A percentile compares a stretch with the other conserved stretches of the same genome.
These are phyloP conservation scores for Protostelium mycophagum DNA, from an alignment of 78 protist genomes.

Conservation along the genomic window DNA sequence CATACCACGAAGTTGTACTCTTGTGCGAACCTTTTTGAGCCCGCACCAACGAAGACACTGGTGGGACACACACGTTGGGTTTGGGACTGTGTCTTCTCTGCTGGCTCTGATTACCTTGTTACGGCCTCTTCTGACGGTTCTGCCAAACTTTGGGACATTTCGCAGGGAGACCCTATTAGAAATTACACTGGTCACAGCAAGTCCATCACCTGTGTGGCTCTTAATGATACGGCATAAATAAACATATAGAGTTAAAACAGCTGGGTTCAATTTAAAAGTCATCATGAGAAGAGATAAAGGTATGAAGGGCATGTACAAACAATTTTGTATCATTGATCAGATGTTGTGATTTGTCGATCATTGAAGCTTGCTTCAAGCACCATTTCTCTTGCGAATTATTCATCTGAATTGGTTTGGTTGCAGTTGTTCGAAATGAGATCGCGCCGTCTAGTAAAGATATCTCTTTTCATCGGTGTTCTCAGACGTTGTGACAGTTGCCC, in stretches of 20 bases:
- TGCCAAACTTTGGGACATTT: slow-evolving; percentile 90
- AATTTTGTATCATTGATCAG: too few relatives aligned
- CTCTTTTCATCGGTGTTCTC: too few relatives aligned
- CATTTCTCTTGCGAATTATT: too few relatives aligned
- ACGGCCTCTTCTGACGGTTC: slow-evolving; percentile 84
- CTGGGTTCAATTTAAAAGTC: too few relatives aligned
- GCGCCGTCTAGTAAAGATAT: too few relatives aligned
- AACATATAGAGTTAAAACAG: background rate
- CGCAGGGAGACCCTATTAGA: slow-evolving; percentile 70
- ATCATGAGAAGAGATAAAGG: too few relatives aligned
- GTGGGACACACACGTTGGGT: slow-evolving; percentile 94
- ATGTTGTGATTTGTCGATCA: too few relatives aligned
- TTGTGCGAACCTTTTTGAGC: slow-evolving; percentile 34
- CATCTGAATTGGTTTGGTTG: too few relatives aligned
- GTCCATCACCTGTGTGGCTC: slow-evolving; percentile 75
- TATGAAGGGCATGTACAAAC: too few relatives aligned
- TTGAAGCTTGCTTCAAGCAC: too few relatives aligned
- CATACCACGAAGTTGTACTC: slow-evolving; percentile 81
- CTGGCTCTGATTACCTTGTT: slow-evolving; percentile 92
- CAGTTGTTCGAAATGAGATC: too few relatives aligned
- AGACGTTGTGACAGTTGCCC: too few relatives aligned
- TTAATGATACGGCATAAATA: slow-evolving; percentile 46
- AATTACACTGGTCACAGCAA: slow-evolving; percentile 86
- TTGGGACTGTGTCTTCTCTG: slow-evolving; percentile 95
- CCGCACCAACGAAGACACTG: slow-evolving; percentile 55